Conservation (phyloP, 2,329 filamentous ascomycete genomes). For the Penicillium verrucosum region DNA sequence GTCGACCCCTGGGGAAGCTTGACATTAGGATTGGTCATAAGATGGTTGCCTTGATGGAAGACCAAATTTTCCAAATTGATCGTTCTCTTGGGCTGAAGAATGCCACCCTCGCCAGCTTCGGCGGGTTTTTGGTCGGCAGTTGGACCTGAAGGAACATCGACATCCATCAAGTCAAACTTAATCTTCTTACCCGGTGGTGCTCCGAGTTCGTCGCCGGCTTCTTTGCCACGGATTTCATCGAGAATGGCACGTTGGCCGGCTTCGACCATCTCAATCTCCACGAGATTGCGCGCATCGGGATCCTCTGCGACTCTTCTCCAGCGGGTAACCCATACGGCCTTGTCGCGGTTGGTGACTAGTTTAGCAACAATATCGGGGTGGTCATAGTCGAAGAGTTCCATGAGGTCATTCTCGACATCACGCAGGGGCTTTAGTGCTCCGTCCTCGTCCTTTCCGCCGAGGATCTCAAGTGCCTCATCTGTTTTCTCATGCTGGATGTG, state of each 20-base stretch:
- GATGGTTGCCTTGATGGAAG: slow-evolving; percentile 96
- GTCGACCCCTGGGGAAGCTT: slow-evolving; percentile 90
- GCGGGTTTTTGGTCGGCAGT: slow-evolving; percentile 52
- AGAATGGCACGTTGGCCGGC: slow-evolving; percentile 83
- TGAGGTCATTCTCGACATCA: slow-evolving; percentile 96
- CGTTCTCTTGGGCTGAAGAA: slow-evolving; percentile 77
- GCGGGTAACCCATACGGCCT: slow-evolving; percentile 91
- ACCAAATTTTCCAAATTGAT: slow-evolving; percentile 95
- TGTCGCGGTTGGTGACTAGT: slow-evolving; percentile 86
- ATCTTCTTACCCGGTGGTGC: slow-evolving; percentile 73
- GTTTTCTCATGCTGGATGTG: slow-evolving; percentile 94
- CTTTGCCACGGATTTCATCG: slow-evolving; percentile 78
- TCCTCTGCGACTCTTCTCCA: slow-evolving; percentile 79
- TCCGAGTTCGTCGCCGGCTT: slow-evolving; percentile 52
- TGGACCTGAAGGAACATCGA: slow-evolving; percentile 67
- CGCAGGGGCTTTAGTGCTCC: slow-evolving; percentile 81
- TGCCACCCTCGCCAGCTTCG: slow-evolving; percentile 71
- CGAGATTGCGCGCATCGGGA: slow-evolving; percentile 65
- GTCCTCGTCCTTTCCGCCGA: slow-evolving; percentile 69
- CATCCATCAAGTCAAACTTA: slow-evolving; percentile 80
- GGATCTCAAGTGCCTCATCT: slow-evolving; percentile 73
- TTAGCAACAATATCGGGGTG: slow-evolving; percentile 89
- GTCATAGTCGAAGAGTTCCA: slow-evolving; percentile 97
- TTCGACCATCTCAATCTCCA: slow-evolving; percentile 89
- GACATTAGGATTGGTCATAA: slow-evolving; percentile 99